Base-by-base conservation (phyloP, 345 rosid genomes). In the Litchi chinensis region DNA sequence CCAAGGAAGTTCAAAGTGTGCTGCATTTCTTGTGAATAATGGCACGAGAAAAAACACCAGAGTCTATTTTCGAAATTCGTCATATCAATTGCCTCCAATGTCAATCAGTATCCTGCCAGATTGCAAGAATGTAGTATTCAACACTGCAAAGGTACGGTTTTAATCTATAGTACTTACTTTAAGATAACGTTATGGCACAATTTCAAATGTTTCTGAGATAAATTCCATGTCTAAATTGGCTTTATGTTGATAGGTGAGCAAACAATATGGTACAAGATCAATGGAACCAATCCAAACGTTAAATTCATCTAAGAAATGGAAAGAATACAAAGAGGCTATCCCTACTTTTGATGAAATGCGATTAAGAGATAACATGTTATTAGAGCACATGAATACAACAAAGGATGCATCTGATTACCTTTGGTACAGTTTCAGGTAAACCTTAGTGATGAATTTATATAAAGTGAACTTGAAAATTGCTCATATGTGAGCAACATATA, bases 321-420 rank as follows among this genome's bases (percentile, higher is more conserved):
- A 68, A 73, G 85, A 87, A 75, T 87, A 71, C 67, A 71, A 74
- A 77, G 92, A 89, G 74, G 48, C 65, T 13, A 82, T 84, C 41
- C 78, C 81, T 10, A 71, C 73, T 10, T 87, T 79, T 52, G 86
- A 86, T 65, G 63, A 26, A 48, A 80, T 87, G n/a, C 48, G 79
- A 0, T 60, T 82, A 19, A 80, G 71, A 83, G 83, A 87, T 75
- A 72, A 79, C 71, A 76, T 44, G 4, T n/a, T 89, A 41, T 63
- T 87, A 46, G 92, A 89, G 60, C 92, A 89, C 26, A 83, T 79
- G 81, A 75, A 48, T 41, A 70, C 81, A n/a, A 86, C 88, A 2
- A 87, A 89, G 63, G 92, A 87, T 72, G 60, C 82, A 59, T 84
- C 90, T 48, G 90, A 89, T 75, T 89, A 89, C 68, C 88, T 89